These are phyloP conservation scores for Candida fluviatilis DNA, from an alignment of 805 yeast genomes.

Conservation along the genomic window DNA sequence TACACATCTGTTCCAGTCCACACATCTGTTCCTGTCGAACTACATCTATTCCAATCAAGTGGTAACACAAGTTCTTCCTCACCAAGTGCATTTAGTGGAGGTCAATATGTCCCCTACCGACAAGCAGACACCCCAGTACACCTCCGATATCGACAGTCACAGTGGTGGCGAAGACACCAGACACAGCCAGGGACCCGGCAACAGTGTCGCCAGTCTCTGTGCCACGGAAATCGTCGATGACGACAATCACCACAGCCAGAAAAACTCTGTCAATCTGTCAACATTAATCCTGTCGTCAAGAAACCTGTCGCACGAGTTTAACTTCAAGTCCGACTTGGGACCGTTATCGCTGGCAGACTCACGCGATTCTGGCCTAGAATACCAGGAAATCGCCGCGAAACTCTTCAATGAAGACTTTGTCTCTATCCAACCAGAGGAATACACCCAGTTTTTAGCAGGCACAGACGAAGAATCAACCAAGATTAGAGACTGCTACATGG, in stretches of 20 bases:
- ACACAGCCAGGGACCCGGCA: too few relatives aligned
- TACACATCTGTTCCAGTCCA: background rate
- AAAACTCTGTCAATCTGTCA: background rate
- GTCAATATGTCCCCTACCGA: background rate
- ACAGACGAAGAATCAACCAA: conserved; percentile 34
- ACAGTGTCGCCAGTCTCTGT: too few relatives aligned
- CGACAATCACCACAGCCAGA: too few relatives aligned
- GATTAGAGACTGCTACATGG: conserved; percentile 44
- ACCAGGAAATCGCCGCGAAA: conserved; percentile 30
- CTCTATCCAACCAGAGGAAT: conserved; percentile 41
- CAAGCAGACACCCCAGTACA: too few relatives aligned
- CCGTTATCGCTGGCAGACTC: too few relatives aligned
- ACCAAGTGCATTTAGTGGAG: background rate
- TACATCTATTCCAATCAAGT: background rate
- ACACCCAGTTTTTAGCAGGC: conserved; percentile 38
- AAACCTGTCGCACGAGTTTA: background rate
- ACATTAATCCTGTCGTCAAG: background rate
- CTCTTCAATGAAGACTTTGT: conserved; percentile 39
- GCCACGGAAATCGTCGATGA: too few relatives aligned
- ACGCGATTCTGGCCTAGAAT: too few relatives aligned
- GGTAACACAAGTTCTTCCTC: background rate
- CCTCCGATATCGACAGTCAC: too few relatives aligned
- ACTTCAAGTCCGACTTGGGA: background rate
- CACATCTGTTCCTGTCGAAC: background rate
- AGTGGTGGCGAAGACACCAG: too few relatives aligned